phyloP scores from a whole-genome alignment of 352 stramenopile genomes.

The Globisporangium parvum region DNA sequence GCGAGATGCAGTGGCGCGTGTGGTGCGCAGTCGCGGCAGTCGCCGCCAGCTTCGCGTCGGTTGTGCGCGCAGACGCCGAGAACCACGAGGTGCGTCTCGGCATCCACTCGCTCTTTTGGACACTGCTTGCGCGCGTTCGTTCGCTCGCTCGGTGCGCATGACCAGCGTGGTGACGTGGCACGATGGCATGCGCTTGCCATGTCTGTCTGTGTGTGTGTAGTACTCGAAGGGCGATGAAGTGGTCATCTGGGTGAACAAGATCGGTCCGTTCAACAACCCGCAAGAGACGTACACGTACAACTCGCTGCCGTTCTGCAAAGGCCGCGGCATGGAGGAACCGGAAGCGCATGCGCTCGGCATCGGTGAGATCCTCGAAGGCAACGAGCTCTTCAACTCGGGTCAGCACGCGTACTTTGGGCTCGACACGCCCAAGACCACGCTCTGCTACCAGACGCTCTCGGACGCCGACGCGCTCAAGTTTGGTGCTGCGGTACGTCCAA shows the following conservation, averaged over 20 bases:
- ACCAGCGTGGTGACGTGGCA: not conserved
- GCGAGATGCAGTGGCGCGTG: not conserved
- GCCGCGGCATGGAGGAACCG: conserved; percentile 76
- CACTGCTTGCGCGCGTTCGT: not conserved
- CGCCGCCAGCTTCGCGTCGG: conserved; percentile 9
- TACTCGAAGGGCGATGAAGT: conserved; percentile 75
- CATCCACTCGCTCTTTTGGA: not conserved
- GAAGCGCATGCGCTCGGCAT: conserved; percentile 86
- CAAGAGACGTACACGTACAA: conserved; percentile 99
- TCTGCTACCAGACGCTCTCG: conserved; percentile 70
- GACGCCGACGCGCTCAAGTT: conserved; percentile 76
- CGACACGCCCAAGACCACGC: conserved; percentile 51
- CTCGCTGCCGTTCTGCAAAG: conserved; percentile 96
- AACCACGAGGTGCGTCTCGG: conserved; percentile 37
- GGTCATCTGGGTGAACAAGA: conserved; percentile 97
- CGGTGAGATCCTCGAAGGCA: conserved; percentile 94
- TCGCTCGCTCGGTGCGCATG: not conserved
- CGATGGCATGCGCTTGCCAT: not conserved
- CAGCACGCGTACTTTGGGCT: conserved; percentile 77
- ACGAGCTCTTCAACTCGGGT: conserved; percentile 92
- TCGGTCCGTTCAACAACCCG: conserved; percentile 95
- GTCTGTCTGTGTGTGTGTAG: conserved; percentile 18
- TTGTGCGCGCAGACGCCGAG: conserved; percentile 35
- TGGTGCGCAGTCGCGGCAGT: conserved; percentile 17
- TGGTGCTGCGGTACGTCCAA: conserved; percentile 43